Evolutionary conservation across 2,329 filamentous ascomycete genomes (phyloP).

Genomic region (Aspergillus glaucus): DNA sequence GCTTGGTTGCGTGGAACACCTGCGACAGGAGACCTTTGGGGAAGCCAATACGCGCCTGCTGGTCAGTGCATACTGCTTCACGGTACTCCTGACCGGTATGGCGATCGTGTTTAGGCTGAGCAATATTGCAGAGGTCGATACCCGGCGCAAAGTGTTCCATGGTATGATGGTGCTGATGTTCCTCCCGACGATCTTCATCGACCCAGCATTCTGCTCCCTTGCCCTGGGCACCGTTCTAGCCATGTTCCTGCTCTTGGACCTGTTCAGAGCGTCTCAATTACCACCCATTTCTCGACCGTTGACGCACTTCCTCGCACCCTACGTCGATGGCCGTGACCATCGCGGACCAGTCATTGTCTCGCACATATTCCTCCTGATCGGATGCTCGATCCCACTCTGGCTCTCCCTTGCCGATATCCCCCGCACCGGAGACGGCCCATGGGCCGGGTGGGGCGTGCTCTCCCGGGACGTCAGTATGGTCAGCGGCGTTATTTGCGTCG

Average conservation of each 20-base stretch:
- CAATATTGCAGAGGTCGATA: slow-evolving; percentile 82
- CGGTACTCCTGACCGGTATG: slow-evolving; percentile 65
- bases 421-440: slow-evolving; percentile 50
- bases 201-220: slow-evolving; percentile 75
- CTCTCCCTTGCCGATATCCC: slow-evolving; percentile 67
- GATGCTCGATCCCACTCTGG: slow-evolving; percentile 93
- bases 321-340: slow-evolving; percentile 89
- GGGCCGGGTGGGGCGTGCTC: slow-evolving; percentile 68
- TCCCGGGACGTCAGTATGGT: slow-evolving; percentile 80
- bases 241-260: slow-evolving; percentile 80
- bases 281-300: slow-evolving; percentile 83
- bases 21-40: slow-evolving; percentile 62
- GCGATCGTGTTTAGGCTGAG: slow-evolving; percentile 68
- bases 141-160: slow-evolving; percentile 92
- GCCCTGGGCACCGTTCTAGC: slow-evolving; percentile 74
- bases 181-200: slow-evolving; percentile 75
- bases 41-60: slow-evolving; percentile 75
- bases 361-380: slow-evolving; percentile 91
- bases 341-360: slow-evolving; percentile 91
- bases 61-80: slow-evolving; percentile 66
- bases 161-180: slow-evolving; percentile 98
- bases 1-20: slow-evolving; percentile 57
- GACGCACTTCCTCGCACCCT: slow-evolving; percentile 80
- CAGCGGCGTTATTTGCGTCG: slow-evolving; percentile 86
- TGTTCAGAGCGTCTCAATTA: slow-evolving; percentile 83